These are phyloP conservation scores for Salvia splendens DNA, from an alignment of 257 asterid species.

Conservation along the genomic window DNA sequence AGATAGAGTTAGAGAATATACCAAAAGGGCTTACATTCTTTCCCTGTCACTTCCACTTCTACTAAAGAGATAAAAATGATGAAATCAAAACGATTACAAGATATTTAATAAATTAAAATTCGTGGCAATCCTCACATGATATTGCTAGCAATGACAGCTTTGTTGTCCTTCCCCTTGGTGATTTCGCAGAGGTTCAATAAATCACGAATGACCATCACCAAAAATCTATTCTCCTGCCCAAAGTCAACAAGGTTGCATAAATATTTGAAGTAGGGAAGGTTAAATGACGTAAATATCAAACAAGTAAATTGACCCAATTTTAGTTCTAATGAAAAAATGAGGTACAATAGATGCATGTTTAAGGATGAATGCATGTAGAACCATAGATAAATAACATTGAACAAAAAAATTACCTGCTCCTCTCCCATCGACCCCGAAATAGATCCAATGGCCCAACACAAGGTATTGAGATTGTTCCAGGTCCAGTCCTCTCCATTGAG, in stretches of 20 bases:
- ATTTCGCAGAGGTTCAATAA: slow-evolving; percentile 91
- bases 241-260: slow-evolving; percentile 23
- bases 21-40: background rate
- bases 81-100: slow-evolving; percentile 11
- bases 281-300: background rate
- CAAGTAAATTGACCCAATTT: background rate
- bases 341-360: background rate
- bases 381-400: slow-evolving; percentile 8
- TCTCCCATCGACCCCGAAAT: slow-evolving; percentile 98
- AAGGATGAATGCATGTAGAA: background rate
- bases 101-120: background rate
- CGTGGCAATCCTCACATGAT: slow-evolving; percentile 67
- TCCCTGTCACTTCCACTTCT: slow-evolving; percentile 5
- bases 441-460: slow-evolving; percentile 99
- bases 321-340: background rate
- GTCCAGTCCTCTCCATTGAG: slow-evolving; percentile 92
- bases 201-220: slow-evolving; percentile 99
- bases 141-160: slow-evolving; percentile 99
- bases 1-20: background rate
- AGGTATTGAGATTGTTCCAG: slow-evolving; percentile 97
- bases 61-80: slow-evolving; percentile 1
- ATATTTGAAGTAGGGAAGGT: slow-evolving; percentile 12
- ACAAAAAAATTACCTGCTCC: slow-evolving; percentile 66
- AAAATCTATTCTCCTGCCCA: slow-evolving; percentile 89
- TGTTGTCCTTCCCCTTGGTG: slow-evolving; percentile 97